Evolutionary conservation across 345 rosid species (phyloP), one percentile per base, ranked within the genome.

Genomic region (Populus davidiana): DNA sequence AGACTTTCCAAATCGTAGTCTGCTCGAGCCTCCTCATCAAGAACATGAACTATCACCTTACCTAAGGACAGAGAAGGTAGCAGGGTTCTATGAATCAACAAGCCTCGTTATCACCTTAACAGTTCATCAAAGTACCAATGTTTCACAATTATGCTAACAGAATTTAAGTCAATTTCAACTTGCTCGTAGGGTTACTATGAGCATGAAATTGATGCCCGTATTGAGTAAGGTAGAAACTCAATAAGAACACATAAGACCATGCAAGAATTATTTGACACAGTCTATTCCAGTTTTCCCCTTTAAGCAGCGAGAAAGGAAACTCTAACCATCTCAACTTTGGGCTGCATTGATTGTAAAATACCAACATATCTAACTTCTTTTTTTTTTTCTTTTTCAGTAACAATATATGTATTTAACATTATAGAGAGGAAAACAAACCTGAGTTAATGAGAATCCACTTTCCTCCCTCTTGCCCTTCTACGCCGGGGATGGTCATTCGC

Each of bases 1-100:
- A 92, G 87, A 52, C 78, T 80, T 84, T 95, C 99, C 87, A 93
- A 84, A 81, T 91, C 81, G 84, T 91, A 95, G 76, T 93, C 93
- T 79, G 82, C 88, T 79, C 99, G 90, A 10, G 99, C 99, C 75
- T 92, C 90, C 88, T 92, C 98, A 77, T 94, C 98, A 75, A 94
- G 94, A 61, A 97, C 98, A 85, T 92, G 98, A 62, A 94, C 87
- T 39, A 92, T 87, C 75, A 91, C 90, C 81, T 86, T 94, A 1
- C 98, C 98, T 92, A 68, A 47, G 80, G 29, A 41, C 47, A 74
- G 68, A 61, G 56, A 27, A 47, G 50, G 5, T 36, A 70, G 27
- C 4, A 10, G 20, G 13, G 62, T 33, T 65, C 21, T 11, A 20
- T 43, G 18, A 33, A 16, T 73, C 39, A 18, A 44, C n/a, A 67